A percentile compares a stretch with the other conserved stretches of the same genome.
Evolutionary conservation across 1,284 basidiomycete species (phyloP).

Genomic region (Heterobasidion parviporum): DNA sequence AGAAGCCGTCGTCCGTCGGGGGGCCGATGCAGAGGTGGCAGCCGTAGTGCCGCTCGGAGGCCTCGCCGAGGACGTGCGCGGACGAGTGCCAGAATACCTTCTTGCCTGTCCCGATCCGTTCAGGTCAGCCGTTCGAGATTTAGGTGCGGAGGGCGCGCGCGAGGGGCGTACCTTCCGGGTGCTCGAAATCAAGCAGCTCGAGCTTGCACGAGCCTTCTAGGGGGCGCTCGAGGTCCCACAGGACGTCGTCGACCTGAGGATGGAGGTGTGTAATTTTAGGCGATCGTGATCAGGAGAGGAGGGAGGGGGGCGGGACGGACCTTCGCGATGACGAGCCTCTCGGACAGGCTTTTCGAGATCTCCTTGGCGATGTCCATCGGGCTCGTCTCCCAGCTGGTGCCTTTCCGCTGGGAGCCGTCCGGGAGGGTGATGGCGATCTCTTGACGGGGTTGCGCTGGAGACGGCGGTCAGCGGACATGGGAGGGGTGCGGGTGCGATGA

Average conservation of each 20-base stretch:
- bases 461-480: neutral
- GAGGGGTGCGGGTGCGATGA: too few relatives aligned
- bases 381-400: slow-evolving; percentile 92
- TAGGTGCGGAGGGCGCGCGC: neutral
- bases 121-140: neutral
- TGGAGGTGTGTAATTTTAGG: neutral
- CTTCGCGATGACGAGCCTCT: slow-evolving; percentile 92
- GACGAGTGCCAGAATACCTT: slow-evolving; percentile 99
- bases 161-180: slow-evolving; percentile 71
- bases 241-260: slow-evolving; percentile 74
- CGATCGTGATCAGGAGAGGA: neutral
- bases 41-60: slow-evolving; percentile 93
- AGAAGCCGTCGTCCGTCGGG: slow-evolving; percentile 98
- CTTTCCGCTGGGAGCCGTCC: slow-evolving; percentile 81
- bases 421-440: slow-evolving; percentile 83
- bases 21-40: slow-evolving; percentile 97
- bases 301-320: slow-evolving; percentile 25
- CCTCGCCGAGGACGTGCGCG: slow-evolving; percentile 98
- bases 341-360: slow-evolving; percentile 83
- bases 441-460: slow-evolving; percentile 73
- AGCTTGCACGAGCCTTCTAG: slow-evolving; percentile 80
- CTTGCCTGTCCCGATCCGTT: slow-evolving; percentile 51
- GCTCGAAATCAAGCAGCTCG: slow-evolving; percentile 90
- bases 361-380: slow-evolving; percentile 89
- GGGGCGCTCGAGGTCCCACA: slow-evolving; percentile 96